A percentile compares a stretch with the other conserved stretches of the same genome.
Conservation (phyloP, 805 yeast genomes). For the Myxozyma sirexii region DNA sequence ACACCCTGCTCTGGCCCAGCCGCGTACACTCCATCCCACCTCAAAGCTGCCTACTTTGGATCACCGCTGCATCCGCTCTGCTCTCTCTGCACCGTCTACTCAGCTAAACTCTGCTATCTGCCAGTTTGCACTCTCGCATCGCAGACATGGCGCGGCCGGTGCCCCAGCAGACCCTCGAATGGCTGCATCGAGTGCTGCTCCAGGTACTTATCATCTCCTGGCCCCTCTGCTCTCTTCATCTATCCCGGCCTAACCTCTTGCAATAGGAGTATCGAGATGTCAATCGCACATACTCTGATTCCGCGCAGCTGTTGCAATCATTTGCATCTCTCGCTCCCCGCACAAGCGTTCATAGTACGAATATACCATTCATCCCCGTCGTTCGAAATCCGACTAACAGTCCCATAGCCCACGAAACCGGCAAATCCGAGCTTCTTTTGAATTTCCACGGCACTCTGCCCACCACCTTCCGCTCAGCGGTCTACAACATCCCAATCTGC, state of each 20-base stretch:
- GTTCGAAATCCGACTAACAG: neutral
- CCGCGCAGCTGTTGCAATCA: constrained; percentile 54
- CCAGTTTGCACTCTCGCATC: too few species aligned
- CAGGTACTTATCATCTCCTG: constrained; percentile 43
- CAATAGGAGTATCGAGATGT: constrained; percentile 29
- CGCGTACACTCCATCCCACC: too few species aligned
- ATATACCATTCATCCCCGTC: neutral
- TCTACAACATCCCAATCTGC: constrained; percentile 58
- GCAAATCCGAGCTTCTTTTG: constrained; percentile 61
- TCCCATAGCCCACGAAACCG: constrained; percentile 51
- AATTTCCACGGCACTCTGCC: constrained; percentile 64
- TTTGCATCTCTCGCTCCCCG: constrained; percentile 63
- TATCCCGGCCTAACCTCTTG: neutral
- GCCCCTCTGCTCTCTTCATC: too few species aligned
- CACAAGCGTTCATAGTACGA: constrained; percentile 59
- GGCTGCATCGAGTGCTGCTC: constrained; percentile 61
- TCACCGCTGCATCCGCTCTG: too few species aligned
- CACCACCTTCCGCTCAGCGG: constrained; percentile 38
- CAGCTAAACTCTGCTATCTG: too few species aligned
- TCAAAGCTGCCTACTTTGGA: too few species aligned
- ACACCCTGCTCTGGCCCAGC: too few species aligned
- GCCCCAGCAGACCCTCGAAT: constrained; percentile 52
- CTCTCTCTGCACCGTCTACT: too few species aligned
- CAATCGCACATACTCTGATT: constrained; percentile 56
- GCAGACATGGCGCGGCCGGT: constrained; percentile 38